phyloP scores from a whole-genome alignment of 1,284 basidiomycete species.

The Phlebopus sp. region DNA sequence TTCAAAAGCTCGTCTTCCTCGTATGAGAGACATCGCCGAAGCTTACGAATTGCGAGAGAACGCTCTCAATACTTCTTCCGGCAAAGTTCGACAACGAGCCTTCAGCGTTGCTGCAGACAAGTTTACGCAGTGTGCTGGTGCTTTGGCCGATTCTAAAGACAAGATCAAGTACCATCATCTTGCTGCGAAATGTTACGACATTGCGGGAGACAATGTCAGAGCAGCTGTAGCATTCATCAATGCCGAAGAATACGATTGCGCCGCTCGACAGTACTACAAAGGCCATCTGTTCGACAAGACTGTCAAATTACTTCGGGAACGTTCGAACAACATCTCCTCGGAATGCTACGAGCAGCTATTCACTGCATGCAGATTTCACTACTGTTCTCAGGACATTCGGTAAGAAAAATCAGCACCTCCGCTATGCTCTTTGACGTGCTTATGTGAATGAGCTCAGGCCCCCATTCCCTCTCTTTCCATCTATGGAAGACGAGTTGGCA shows the following conservation, averaged over 20 bases:
- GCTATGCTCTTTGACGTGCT: background rate
- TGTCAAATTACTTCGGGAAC: conserved; percentile 41
- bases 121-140: conserved; percentile 43
- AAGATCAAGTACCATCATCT: conserved; percentile 43
- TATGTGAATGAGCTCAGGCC: conserved; percentile 35
- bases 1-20: conserved; percentile 45
- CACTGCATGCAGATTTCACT: conserved; percentile 50
- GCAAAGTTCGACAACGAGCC: conserved; percentile 32
- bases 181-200: conserved; percentile 54
- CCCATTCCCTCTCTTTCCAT: conserved; percentile 49
- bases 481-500: conserved; percentile 51
- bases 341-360: conserved; percentile 42
- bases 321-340: conserved; percentile 32
- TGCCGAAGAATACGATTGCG: conserved; percentile 43
- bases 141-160: conserved; percentile 20
- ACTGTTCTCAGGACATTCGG: conserved; percentile 43
- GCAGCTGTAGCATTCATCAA: conserved; percentile 48
- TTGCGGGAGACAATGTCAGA: conserved; percentile 36
- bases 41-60: conserved; percentile 46
- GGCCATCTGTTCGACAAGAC: conserved; percentile 53
- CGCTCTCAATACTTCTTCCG: conserved; percentile 28
- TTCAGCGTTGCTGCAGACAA: conserved; percentile 48
- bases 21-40: conserved; percentile 45
- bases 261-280: conserved; percentile 48
- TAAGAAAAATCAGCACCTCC: background rate